Conservation (phyloP, 108 stramenopile genomes). For the Cyclotella sp. region DNA sequence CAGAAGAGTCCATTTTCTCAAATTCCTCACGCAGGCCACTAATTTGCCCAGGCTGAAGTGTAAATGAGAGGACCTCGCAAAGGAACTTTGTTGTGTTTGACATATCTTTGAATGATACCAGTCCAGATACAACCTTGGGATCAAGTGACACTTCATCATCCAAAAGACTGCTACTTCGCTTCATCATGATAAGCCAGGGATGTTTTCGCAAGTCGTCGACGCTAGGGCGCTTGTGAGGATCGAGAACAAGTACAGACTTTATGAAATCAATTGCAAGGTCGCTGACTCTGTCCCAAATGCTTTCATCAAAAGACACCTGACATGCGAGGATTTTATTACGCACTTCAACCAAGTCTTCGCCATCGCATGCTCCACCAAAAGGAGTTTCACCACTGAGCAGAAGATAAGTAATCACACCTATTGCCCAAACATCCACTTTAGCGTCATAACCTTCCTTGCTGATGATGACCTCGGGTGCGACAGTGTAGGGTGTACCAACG, state of each 20-base stretch:
- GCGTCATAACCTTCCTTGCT: constrained; percentile 30
- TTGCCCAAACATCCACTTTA: constrained; percentile 46
- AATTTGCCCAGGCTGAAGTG: constrained; percentile 77
- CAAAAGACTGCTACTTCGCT: constrained; percentile 15
- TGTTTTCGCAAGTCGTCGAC: constrained; percentile 60
- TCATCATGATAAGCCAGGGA: constrained; percentile 56
- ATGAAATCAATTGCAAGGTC: constrained; percentile 69
- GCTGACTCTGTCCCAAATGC: constrained; percentile 67
- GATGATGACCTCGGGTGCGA: constrained; percentile 51
- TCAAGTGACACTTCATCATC: constrained; percentile 47
- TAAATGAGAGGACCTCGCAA: constrained; percentile 78
- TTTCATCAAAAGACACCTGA: constrained; percentile 22
- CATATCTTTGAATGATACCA: constrained; percentile 68
- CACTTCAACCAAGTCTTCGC: constrained; percentile 24
- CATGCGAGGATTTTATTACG: constrained; percentile 25
- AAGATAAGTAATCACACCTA: constrained; percentile 52
- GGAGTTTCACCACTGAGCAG: constrained; percentile 52
- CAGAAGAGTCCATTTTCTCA: constrained; percentile 71
- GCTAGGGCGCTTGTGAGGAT: constrained; percentile 63
- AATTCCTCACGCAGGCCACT: constrained; percentile 63
- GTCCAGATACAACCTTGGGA: constrained; percentile 53
- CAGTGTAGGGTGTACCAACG: constrained; percentile 49
- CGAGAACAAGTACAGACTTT: constrained; percentile 47
- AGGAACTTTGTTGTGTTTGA: constrained; percentile 69
- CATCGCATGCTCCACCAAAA: constrained; percentile 49